Evolutionary conservation across 176 grass and related monocot genomes (phyloP), one percentile per base, ranked within the genome.

Genomic region (Raddia guianensis): DNA sequence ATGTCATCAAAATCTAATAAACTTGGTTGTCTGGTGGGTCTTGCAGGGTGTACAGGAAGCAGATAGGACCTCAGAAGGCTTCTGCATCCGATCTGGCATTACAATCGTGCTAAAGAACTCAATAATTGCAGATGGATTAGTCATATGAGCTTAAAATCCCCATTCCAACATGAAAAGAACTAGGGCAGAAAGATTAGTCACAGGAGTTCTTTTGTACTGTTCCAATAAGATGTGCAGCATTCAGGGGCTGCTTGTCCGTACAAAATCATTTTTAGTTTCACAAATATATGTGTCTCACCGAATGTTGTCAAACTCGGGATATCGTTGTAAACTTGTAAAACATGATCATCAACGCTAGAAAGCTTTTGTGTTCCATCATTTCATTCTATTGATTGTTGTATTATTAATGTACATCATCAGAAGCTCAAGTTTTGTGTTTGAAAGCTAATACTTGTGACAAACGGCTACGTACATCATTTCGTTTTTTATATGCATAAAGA

Each of bases 11-110:
- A 73, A 72, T 21, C 9, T 84, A 71, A 66, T 46, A 55, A 53
- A 85, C 46, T 35, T 72, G 62, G 12, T 49, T 49, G 35, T 27
- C 33, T 86, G 40, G 87, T 66, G 14, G 59, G 64, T 66, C 10
- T 73, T 77, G 55, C 79, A 99, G 93, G 87, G 86, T 53, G 91
- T 99, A 67, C 86, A 83, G 63, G 97, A 96, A 72, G 76, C 85
- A 18, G 90, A 99, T 63, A 95, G 89, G 79, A 86, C 89, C 4
- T 84, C 90, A 0, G 93, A 96, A 64, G 97, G 97, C 19, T 99
- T 96, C 76, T 93, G 96, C 85, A 99, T 99, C 42, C 81, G 90
- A 61, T 91, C 93, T 8, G 97, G 92, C 35, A 89, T 98, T 70
- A 98, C 88, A 43, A 77, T 99, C 66, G 83, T 96, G 47, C 82